phyloP scores from a whole-genome alignment of 2,329 filamentous ascomycete species.

The Aspergillus chevalieri region DNA sequence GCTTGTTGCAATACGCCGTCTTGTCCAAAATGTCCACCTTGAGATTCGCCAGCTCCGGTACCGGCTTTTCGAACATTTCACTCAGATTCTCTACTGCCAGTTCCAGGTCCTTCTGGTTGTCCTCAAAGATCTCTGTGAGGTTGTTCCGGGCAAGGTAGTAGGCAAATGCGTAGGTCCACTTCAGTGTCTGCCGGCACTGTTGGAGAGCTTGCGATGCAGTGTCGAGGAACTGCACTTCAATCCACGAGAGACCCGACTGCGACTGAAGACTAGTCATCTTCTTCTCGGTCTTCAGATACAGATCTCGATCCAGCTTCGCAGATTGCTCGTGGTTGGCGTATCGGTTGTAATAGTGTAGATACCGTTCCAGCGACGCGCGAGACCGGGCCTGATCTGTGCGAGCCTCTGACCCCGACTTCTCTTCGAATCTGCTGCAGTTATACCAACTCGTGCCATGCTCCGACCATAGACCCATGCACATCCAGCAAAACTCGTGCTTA shows the following conservation, averaged over 20 bases:
- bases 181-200: conserved; percentile 94
- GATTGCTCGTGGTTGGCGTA: conserved; percentile 99
- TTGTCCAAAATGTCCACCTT: conserved; percentile 99
- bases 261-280: conserved; percentile 98
- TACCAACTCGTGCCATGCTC: conserved; percentile 99
- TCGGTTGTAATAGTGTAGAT: conserved; percentile 97
- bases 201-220: conserved; percentile 89
- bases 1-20: conserved; percentile 92
- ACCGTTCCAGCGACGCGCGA: conserved; percentile 85
- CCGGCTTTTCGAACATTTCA: conserved; percentile 99
- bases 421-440: conserved; percentile 95
- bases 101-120: conserved; percentile 96
- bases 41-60: conserved; percentile 73
- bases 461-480: conserved; percentile 99
- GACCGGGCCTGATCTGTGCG: conserved; percentile 88
- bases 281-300: conserved; percentile 93
- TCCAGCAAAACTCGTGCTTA: conserved; percentile 97
- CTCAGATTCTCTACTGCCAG: conserved; percentile 94
- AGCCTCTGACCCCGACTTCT: conserved; percentile 87
- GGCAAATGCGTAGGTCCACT: conserved; percentile 99
- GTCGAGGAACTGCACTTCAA: conserved; percentile 95
- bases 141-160: conserved; percentile 97
- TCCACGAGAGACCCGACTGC: conserved; percentile 95
- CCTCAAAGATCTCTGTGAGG: conserved; percentile 92
- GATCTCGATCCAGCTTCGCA: conserved; percentile 90